Evolutionary conservation across 2,329 filamentous ascomycete species (phyloP).

Genomic region (Cryphonectria carpinicola): DNA sequence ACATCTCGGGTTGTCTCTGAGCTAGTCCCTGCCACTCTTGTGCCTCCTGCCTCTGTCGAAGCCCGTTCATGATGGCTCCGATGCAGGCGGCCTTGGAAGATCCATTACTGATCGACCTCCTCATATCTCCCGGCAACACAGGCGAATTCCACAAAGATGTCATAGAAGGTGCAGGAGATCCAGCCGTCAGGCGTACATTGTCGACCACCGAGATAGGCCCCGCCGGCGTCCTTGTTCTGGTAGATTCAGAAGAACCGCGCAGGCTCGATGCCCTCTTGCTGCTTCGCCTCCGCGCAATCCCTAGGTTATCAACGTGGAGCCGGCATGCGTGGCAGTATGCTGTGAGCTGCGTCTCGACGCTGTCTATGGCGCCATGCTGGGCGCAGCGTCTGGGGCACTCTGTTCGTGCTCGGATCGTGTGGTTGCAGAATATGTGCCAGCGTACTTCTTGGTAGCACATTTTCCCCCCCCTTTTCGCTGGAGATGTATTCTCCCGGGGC

Average conservation of each 20-base stretch:
- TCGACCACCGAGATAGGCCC: not conserved
- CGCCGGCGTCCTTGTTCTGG: not conserved
- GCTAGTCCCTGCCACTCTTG: conserved; percentile 9
- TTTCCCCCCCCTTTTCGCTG: not conserved
- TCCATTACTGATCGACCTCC: conserved; percentile 5
- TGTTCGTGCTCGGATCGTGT: conserved; percentile 15
- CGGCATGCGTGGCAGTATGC: conserved; percentile 27
- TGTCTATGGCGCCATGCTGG: conserved; percentile 19
- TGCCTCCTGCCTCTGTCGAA: not conserved
- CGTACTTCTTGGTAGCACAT: conserved; percentile 28
- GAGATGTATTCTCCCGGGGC: not conserved
- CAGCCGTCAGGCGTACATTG: not conserved
- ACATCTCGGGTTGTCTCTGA: not conserved
- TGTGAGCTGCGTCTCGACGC: conserved; percentile 24
- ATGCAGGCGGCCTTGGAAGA: conserved; percentile 1
- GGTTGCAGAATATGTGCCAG: conserved; percentile 26
- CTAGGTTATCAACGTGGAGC: conserved; percentile 23
- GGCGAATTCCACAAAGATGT: not conserved
- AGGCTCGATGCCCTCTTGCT: not conserved
- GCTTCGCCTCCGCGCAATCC: conserved; percentile 15
- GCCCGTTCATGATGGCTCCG: not conserved
- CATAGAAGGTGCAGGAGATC: conserved; percentile 7
- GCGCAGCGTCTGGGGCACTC: conserved; percentile 25
- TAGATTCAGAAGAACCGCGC: not conserved
- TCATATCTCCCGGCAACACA: conserved; percentile 3